Conservation (phyloP, 2,329 filamentous ascomycete genomes). For the Talaromyces islandicus region DNA sequence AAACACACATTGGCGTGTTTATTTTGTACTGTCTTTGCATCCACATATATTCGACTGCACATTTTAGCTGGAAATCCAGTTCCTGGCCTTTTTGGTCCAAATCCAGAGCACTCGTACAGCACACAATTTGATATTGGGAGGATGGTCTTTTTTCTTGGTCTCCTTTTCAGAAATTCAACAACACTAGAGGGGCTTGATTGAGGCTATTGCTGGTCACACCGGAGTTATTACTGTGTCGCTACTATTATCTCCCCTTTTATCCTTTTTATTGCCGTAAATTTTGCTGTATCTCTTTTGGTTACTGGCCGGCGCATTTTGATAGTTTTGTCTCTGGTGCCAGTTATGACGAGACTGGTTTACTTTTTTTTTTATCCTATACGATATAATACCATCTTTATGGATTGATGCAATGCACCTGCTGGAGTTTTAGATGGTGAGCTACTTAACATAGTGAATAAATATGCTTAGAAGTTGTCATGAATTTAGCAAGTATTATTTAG, state of each 20-base stretch:
- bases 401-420: background rate
- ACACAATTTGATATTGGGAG: background rate
- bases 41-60: background rate
- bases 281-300: background rate
- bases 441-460: background rate
- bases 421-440: background rate
- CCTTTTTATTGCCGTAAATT: background rate
- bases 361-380: background rate
- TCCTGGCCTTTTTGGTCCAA: background rate
- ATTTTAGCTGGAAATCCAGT: background rate
- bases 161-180: background rate
- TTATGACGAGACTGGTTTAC: background rate
- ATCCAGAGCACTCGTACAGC: background rate
- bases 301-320: background rate
- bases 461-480: background rate
- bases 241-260: background rate
- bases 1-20: background rate
- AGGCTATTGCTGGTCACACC: background rate
- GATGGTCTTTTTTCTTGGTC: background rate
- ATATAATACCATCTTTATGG: background rate
- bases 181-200: background rate
- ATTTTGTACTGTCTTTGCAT: background rate
- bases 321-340: background rate
- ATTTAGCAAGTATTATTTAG: too few species aligned
- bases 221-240: conserved; percentile 2